Evolutionary conservation across 306 rosid species (phyloP), one percentile per base, ranked within the genome.

Genomic region (Mimosa bimucronata): DNA sequence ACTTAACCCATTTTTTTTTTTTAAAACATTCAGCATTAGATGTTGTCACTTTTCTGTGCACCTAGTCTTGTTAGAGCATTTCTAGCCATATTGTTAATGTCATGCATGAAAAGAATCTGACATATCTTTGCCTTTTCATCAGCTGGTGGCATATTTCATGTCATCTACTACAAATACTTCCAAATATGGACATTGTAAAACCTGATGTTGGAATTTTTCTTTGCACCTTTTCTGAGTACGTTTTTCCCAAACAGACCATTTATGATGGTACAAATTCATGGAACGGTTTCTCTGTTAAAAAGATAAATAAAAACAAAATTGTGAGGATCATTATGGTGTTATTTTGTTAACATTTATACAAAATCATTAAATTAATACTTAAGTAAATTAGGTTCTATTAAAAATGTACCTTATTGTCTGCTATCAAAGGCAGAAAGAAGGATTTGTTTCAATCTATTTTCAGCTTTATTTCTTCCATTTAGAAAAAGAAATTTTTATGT

Each of bases 11-110:
- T 77, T 86, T 50, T 69, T 41, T 77, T 86, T 50, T 69, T 41
- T 80, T 64, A 61, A 65, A 42, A 73, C 83, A 52, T 30, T 52
- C 73, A 68, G 75, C 71, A 76, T 74, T 46, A 48, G 23, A 34
- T 74, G 50, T 57, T 66, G 45, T 76, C 70, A 23, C 72, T 60
- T 83, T 66, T 79, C 55, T 69, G 64, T 75, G 76, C 61, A 14
- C 42, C 66, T 81, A 16, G 42, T 77, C 74, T 48, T 62, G 77
- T 80, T 57, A 68, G 26, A 52, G 78, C 71, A 62, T 71, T 76
- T 83, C n/a, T 68, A 57, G 23, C 52, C 19, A 57, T 67, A 38
- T 55, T 38, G 9, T 66, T 34, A 61, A 77, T 69, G 55, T 74
- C 53, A 9, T 73, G 62, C 73, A 48, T 58, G 69, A 86, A 60